Conservation (phyloP, 2,329 filamentous ascomycete genomes). For the Talaromyces sp. region DNA sequence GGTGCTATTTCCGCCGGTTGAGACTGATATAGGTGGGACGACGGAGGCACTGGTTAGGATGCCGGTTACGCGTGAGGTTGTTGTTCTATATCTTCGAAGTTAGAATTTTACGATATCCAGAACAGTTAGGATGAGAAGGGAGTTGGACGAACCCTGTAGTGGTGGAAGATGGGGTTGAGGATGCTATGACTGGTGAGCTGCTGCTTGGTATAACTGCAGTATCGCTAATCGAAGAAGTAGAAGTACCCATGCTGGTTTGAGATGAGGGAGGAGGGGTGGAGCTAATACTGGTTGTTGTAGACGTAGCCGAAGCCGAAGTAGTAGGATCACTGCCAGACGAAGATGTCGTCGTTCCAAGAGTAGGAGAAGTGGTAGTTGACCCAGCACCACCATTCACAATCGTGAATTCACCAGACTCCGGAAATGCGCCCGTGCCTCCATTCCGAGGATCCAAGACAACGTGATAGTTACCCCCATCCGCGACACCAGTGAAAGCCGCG, state of each 20-base stretch:
- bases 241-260: neutral
- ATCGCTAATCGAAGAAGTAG: neutral
- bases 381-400: constrained; percentile 6
- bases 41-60: constrained; percentile 7
- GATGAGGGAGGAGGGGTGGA: constrained; percentile 4
- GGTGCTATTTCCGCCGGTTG: constrained; percentile 6
- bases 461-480: constrained; percentile 7
- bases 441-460: constrained; percentile 12
- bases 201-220: neutral
- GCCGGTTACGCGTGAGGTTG: neutral
- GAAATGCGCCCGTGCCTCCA: neutral
- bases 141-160: neutral
- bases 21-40: constrained; percentile 5
- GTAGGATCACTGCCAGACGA: neutral
- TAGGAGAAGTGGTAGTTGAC: neutral
- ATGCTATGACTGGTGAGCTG: constrained; percentile 11
- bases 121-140: neutral
- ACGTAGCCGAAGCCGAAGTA: neutral
- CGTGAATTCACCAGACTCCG: constrained; percentile 11
- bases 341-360: neutral
- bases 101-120: neutral
- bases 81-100: neutral
- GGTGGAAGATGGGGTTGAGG: neutral
- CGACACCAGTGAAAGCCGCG: constrained; percentile 7
- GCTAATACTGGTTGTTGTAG: constrained; percentile 4